A percentile compares a stretch with the other conserved stretches of the same genome.
phyloP scores from a whole-genome alignment of 768 basidiomycete genomes.

The Gautieria morchelliformis region DNA sequence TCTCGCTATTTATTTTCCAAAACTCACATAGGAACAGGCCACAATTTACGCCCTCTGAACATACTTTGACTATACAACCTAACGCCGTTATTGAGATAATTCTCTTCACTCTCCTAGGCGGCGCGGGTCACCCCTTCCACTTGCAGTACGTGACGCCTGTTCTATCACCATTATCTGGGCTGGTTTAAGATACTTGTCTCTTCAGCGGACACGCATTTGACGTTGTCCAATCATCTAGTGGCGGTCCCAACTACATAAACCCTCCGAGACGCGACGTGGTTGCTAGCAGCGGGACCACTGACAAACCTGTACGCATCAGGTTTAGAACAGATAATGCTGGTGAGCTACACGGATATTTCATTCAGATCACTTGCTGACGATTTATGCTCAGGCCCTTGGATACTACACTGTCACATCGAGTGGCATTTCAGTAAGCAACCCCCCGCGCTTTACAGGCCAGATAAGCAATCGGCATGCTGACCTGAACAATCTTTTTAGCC shows the following conservation, averaged over 20 bases:
- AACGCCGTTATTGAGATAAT: neutral
- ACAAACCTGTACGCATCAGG: conserved; percentile 35
- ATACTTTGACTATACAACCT: neutral
- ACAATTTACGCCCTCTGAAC: neutral
- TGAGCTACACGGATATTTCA: conserved; percentile 24
- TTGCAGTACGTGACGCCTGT: neutral
- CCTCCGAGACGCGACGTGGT: conserved; percentile 15
- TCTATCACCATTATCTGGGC: neutral
- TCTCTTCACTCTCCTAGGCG: neutral
- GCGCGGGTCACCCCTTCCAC: conserved; percentile 3
- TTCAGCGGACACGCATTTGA: conserved; percentile 18
- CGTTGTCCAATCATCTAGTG: conserved; percentile 27
- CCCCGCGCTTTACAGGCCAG: too few relatives aligned
- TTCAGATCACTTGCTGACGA: neutral
- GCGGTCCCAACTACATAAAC: conserved; percentile 26
- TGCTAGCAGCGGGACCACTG: conserved; percentile 16
- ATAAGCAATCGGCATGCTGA: neutral
- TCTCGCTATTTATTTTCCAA: neutral
- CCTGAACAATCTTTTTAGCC: neutral
- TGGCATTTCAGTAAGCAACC: conserved; percentile 27
- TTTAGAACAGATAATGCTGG: conserved; percentile 45
- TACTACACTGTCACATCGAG: conserved; percentile 40
- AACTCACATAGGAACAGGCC: neutral
- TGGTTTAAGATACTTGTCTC: neutral
- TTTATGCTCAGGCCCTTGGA: conserved; percentile 7